A percentile compares a stretch with the other conserved stretches of the same genome.
Evolutionary conservation across 306 rosid species (phyloP).

Genomic region (Cicer yamashitae): DNA sequence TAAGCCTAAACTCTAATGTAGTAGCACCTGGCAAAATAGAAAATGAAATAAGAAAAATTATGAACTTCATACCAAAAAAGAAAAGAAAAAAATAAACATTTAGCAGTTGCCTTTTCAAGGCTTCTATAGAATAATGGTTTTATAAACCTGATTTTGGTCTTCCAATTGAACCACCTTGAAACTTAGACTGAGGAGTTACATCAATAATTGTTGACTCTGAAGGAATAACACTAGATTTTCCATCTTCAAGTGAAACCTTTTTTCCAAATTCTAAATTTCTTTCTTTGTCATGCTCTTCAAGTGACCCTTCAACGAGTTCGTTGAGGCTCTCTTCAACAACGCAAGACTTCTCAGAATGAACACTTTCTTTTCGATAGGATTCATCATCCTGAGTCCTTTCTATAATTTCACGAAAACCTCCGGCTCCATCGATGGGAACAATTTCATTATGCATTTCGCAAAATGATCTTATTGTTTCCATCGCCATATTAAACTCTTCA

Average conservation of each 20-base stretch:
- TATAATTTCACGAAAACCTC: constrained; percentile 44
- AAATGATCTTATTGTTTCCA: constrained; percentile 46
- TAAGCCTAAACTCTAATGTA: constrained; percentile 48
- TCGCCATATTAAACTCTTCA: constrained; percentile 34
- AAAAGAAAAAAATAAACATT: constrained; percentile 39
- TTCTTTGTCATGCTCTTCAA: constrained; percentile 45
- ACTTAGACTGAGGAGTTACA: constrained; percentile 52
- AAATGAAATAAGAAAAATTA: background rate
- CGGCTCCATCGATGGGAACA: constrained; percentile 37
- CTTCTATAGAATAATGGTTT: constrained; percentile 12
- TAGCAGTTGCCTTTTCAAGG: constrained; percentile 5
- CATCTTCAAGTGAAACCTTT: constrained; percentile 51
- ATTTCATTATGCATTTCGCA: constrained; percentile 40
- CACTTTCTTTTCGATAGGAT: constrained; percentile 42
- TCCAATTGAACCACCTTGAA: constrained; percentile 55
- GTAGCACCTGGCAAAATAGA: constrained; percentile 56
- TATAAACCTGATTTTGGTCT: constrained; percentile 40
- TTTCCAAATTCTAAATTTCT: constrained; percentile 39
- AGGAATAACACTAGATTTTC: constrained; percentile 27
- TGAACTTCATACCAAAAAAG: constrained; percentile 1
- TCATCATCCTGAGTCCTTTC: constrained; percentile 55
- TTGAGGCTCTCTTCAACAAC: constrained; percentile 39
- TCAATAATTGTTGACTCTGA: constrained; percentile 42
- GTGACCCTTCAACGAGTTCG: constrained; percentile 42
- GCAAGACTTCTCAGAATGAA: constrained; percentile 44